Evolutionary conservation across 768 basidiomycete species (phyloP), one percentile per base, ranked within the genome.

Genomic region (Naganishia onofrii): DNA sequence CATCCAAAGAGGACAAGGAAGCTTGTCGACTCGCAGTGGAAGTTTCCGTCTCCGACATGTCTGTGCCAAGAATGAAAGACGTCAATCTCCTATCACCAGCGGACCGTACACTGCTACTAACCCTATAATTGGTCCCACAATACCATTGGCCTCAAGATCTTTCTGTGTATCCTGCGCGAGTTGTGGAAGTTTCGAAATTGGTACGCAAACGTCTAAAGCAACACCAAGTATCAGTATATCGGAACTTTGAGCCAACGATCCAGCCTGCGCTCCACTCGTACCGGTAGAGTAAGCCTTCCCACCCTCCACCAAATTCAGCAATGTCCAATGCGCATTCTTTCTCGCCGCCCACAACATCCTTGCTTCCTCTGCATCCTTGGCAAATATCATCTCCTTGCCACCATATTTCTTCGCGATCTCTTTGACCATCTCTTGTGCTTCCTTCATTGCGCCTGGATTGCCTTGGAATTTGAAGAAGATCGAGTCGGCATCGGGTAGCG

Each of bases 401-500:
- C 87, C 87, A 73, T 94, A 87, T 74, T 84, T 86, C 74, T 86
- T 83, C 26, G 88, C 86, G 31, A 95, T 86, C 9, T 80, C 75
- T 73, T 87, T 83, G 29, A 91, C 85, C 23, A 83, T 80, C 53
- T 85, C 83, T 0, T 89, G 86, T 0, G 90, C 85, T 51, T 85
- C 84, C 3, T 85, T 76, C 77, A 82, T 80, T 36, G 85, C 84
- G 13, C 84, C 80, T 0, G 85, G 82, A 38, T 90, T 87, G 2
- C 92, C 92, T 78, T 93, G 91, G 64, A 96, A 86, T 79, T 95
- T 94, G 85, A 97, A 91, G 82, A 96, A 92, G 12, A 96, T 85
- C 0, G 89, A 89, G 76, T 93, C 91, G 71, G 85, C 82, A 23
- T 87, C 87, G 3, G 88, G 88, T 76, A 89, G 90, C 70, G 54